Base-by-base conservation (phyloP, 2,329 filamentous ascomycete genomes). In the Beauveria australis region DNA sequence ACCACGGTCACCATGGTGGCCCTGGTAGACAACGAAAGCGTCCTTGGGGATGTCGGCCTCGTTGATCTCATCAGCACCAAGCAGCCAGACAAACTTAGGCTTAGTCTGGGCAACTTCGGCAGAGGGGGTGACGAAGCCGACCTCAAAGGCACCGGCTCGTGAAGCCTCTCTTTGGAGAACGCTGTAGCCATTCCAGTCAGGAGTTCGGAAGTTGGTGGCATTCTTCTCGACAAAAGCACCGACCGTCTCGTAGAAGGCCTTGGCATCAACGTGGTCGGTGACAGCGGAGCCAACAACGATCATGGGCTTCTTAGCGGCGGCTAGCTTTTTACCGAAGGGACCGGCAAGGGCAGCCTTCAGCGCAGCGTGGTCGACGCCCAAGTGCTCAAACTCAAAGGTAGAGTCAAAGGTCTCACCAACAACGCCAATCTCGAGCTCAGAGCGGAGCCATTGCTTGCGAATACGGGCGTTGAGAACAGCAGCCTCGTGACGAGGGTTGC, bases 121-220 rank as follows among this genome's bases (percentile, higher is more conserved):
- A 18, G 91, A 96, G 53, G 92, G 91, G 16, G 91, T 88, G 41
- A 90, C 91, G 77, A 97, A 99, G 70, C 94, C 94, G 68, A 99
- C 86, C 77, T 99, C 94, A 72, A 92, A 99, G 63, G 94, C 94
- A 72, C 92, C 94, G 43, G 89, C 89, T 67, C 93, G 88, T 64
- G 94, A 97, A 62, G 94, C 94, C 64, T 91, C 89, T 66, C 93
- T 87, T 78, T 99, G 94, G 57, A 99, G 87, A 63, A 99, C 87
- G 74, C 97, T 99, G 83, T 93, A 99, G 63, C 93, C 94, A 74
- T 96, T 94, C 92, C 95, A 97, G 74, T 96, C 92, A 19, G 86
- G 79, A 6, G 90, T 96, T 70, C 84, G 79, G 81, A 99, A 97
- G 79, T 88, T 96, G 67, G 84, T 80, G 65, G 91, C 87, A 76